phyloP scores from a whole-genome alignment of 352 stramenopile species.

The Globisporangium perplexum region DNA sequence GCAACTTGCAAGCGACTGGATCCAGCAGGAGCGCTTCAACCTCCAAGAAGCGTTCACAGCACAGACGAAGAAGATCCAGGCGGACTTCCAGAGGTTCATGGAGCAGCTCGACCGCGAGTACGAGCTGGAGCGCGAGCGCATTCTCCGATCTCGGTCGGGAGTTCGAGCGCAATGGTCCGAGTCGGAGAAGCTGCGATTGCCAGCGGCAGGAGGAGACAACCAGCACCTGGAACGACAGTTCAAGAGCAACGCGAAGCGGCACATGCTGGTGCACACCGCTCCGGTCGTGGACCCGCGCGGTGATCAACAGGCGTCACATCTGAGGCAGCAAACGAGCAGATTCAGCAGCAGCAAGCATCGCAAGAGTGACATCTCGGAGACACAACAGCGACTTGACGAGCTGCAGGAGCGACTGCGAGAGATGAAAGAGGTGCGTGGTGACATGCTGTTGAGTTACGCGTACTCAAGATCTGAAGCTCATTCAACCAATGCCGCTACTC shows the following conservation, averaged over 20 bases:
- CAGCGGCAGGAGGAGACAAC: not conserved
- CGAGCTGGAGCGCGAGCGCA: constrained; percentile 23
- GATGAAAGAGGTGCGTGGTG: constrained; percentile 20
- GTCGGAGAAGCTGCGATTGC: too few species aligned
- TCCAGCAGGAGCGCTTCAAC: constrained; percentile 61
- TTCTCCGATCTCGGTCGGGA: constrained; percentile 13
- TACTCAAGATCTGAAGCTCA: not conserved
- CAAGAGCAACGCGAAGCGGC: constrained; percentile 24
- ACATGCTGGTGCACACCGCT: constrained; percentile 30
- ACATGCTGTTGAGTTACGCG: not conserved
- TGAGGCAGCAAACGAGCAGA: not conserved
- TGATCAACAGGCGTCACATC: not conserved
- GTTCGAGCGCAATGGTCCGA: not conserved
- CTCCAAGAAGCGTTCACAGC: constrained; percentile 65
- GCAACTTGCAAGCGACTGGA: constrained; percentile 37
- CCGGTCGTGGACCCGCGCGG: constrained; percentile 15
- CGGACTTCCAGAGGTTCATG: constrained; percentile 36
- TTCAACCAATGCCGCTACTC: not conserved
- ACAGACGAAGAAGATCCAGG: constrained; percentile 45
- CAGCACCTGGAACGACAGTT: constrained; percentile 20
- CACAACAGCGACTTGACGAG: constrained; percentile 20
- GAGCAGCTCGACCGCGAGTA: constrained; percentile 38
- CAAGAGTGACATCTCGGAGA: constrained; percentile 8
- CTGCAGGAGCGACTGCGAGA: constrained; percentile 16
- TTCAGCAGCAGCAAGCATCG: constrained; percentile 14